Percentiles rank a stretch among this genome's conserved stretches.
These are phyloP conservation scores for Cryptosporidium parvum DNA, from an alignment of 169 alveolate genomes.

Conservation along the genomic window DNA sequence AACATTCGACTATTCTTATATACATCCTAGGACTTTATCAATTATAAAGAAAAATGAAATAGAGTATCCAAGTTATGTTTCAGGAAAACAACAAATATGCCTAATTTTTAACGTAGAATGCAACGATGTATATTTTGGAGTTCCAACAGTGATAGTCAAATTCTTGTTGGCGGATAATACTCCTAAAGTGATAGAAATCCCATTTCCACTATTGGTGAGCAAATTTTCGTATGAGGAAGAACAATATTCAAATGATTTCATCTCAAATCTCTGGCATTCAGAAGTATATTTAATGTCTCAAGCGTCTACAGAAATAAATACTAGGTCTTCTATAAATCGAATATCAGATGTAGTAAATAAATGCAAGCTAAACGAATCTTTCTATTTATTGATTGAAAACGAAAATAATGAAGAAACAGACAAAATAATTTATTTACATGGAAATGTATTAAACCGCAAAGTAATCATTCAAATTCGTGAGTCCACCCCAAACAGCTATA, in stretches of 20 bases:
- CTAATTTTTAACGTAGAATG: slow-evolving; percentile 14
- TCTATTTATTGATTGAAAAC: slow-evolving; percentile 2
- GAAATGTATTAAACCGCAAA: slow-evolving; percentile 13
- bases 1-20: neutral
- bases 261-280: slow-evolving; percentile 58
- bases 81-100: slow-evolving; percentile 54
- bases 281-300: slow-evolving; percentile 39
- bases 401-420: neutral
- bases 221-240: slow-evolving; percentile 19
- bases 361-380: slow-evolving; percentile 48
- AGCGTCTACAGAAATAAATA: slow-evolving; percentile 1
- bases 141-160: slow-evolving; percentile 12
- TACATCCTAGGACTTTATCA: neutral
- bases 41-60: neutral
- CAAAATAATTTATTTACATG: slow-evolving; percentile 23
- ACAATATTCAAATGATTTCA: neutral
- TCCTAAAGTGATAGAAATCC: slow-evolving; percentile 4
- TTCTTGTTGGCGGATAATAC: slow-evolving; percentile 46
- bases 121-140: slow-evolving; percentile 43
- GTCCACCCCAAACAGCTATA: neutral
- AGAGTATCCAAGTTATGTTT: slow-evolving; percentile 20
- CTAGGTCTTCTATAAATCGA: neutral
- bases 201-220: slow-evolving; percentile 53
- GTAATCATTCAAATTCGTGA: slow-evolving; percentile 38
- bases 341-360: slow-evolving; percentile 15